Percentiles rank a stretch among this genome's conserved stretches.
phyloP scores from a whole-genome alignment of 208 protist genomes.

The Acanthamoeba triangularis region DNA sequence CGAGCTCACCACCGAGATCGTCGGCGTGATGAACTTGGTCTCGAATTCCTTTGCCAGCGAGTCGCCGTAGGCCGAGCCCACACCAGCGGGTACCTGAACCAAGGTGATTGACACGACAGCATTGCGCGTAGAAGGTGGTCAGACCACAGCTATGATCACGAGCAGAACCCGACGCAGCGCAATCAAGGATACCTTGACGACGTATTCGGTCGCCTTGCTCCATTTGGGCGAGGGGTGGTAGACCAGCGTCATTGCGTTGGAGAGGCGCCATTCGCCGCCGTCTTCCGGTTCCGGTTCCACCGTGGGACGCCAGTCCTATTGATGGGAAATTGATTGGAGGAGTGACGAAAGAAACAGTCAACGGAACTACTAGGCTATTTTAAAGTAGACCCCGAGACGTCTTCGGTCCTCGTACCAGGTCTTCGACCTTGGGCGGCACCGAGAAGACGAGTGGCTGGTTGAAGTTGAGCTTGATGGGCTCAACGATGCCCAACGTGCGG shows the following conservation, averaged over 20 bases:
- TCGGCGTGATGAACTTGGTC: background rate
- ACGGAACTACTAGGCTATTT: too few species aligned
- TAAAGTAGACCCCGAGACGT: background rate
- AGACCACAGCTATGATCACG: too few species aligned
- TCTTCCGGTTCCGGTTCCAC: conserved; percentile 65
- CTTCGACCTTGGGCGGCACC: conserved; percentile 20
- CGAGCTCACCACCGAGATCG: conserved; percentile 7
- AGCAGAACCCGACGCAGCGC: background rate
- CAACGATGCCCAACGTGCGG: background rate
- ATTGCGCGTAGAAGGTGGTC: background rate
- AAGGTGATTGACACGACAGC: background rate
- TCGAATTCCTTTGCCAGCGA: conserved; percentile 37
- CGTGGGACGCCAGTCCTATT: conserved; percentile 20
- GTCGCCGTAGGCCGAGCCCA: conserved; percentile 33
- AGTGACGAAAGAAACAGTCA: background rate
- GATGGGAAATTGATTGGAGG: too few species aligned
- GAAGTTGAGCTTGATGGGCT: conserved; percentile 42
- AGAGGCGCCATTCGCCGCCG: conserved; percentile 48
- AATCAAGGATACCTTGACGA: background rate
- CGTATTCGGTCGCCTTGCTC: conserved; percentile 2
- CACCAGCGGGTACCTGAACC: conserved; percentile 48
- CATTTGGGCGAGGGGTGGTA: conserved; percentile 46
- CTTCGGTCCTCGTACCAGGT: conserved; percentile 7
- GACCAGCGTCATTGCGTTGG: conserved; percentile 44
- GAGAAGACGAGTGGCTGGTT: conserved; percentile 70